These are phyloP conservation scores for Zymoseptoria brevis DNA, from an alignment of 2,329 filamentous ascomycete species.

Conservation along the genomic window DNA sequence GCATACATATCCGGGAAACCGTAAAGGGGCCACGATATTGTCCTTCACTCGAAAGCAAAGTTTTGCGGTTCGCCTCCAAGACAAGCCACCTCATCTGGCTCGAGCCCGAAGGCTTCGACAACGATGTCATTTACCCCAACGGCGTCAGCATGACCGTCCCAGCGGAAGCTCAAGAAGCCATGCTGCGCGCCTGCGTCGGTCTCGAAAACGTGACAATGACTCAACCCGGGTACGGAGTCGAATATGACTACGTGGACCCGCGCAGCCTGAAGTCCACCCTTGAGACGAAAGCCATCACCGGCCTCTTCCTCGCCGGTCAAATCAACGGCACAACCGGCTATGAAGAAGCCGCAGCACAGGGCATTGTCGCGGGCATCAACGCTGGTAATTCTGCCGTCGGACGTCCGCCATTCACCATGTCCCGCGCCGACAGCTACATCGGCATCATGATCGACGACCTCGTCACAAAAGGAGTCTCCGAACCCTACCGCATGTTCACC, in stretches of 20 bases:
- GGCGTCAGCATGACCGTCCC: conserved; percentile 96
- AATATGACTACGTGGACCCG: conserved; percentile 97
- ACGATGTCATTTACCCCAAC: conserved; percentile 87
- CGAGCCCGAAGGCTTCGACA: conserved; percentile 90
- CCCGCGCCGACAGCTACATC: conserved; percentile 85
- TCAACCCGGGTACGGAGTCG: conserved; percentile 91
- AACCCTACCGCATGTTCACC: conserved; percentile 98
- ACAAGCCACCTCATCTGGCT: conserved; percentile 86
- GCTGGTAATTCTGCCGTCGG: conserved; percentile 71
- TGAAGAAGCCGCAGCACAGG: conserved; percentile 92
- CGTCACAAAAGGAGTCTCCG: conserved; percentile 90
- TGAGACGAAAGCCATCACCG: conserved; percentile 84
- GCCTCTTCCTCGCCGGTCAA: conserved; percentile 87
- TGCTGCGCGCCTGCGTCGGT: conserved; percentile 80
- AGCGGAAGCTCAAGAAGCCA: conserved; percentile 71
- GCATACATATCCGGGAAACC: conserved; percentile 90
- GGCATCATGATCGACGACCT: conserved; percentile 98
- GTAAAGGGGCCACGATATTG: conserved; percentile 93
- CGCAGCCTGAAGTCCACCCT: conserved; percentile 78
- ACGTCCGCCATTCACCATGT: conserved; percentile 58
- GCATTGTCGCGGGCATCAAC: conserved; percentile 86
- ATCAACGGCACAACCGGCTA: conserved; percentile 98
- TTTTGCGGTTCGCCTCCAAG: conserved; percentile 79
- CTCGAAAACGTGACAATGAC: conserved; percentile 86
- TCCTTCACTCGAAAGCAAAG: conserved; percentile 88